Evolutionary conservation across 2,329 filamentous ascomycete species (phyloP), one percentile per base, ranked within the genome.

Genomic region (Trichoderma brevicompactum): DNA sequence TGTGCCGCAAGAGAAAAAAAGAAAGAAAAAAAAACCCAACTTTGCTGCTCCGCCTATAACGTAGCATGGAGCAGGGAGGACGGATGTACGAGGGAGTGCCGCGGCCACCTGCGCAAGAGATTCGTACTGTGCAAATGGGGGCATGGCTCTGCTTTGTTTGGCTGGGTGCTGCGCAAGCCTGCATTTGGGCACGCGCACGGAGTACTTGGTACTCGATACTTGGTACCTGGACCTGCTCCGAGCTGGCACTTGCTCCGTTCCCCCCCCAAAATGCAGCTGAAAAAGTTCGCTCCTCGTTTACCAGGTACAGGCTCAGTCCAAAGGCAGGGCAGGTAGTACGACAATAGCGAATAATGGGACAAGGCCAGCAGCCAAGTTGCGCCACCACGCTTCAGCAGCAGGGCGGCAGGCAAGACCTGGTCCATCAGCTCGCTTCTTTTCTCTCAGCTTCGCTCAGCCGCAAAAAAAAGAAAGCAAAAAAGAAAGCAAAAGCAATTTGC

Each of bases 111-210:
- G 34, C 38, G n/a, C 50, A 40, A 28, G n/a, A 17, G 19, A 19
- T 32, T 19, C 17, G 43, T 49, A 60, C 56, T 60, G 56, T 60
- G 56, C 43, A 48, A 40, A 28, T 34, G 52, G 52, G 52, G 52
- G 52, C 36, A 55, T 60, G 54, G 17, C 8, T 48, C 23, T 28
- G 23, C 23, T 23, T 12, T 46, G 17, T 60, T 38, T 28, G 17
- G 43, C 56, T 60, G 56, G 34, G 43, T 32, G 55, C 43, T 59
- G 55, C 34, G 32, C 55, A 59, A 23, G 55, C n/a, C 15, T 41
- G 43, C 43, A 60, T 44, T 44, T 28, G 32, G 15, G 41, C 19
- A 48, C 49, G 13, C 36, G n/a, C 48, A 50, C 12, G 36, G 7
- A 38, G 36, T 38, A 38, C 36, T 4, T 10, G 7, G 40, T 56